phyloP scores from a whole-genome alignment of 331 rosid species.

The Acacia concinna region DNA sequence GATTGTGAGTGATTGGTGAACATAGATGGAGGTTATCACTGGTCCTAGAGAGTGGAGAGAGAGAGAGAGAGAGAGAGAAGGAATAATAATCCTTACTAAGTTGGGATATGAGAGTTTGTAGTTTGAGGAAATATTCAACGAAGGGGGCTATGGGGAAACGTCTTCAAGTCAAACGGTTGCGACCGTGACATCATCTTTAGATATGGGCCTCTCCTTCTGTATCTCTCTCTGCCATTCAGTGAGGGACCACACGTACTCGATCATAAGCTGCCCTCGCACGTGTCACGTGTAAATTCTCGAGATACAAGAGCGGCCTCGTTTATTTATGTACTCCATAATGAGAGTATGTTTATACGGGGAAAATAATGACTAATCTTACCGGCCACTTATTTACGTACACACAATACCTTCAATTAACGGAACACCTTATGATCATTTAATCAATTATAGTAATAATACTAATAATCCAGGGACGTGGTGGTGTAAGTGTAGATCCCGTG shows the following conservation, averaged over 20 bases:
- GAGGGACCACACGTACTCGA: conserved; percentile 34
- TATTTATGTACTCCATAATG: too few relatives aligned
- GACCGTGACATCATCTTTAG: conserved; percentile 62
- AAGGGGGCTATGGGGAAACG: conserved; percentile 43
- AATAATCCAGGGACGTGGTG: too few relatives aligned
- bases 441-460: too few relatives aligned
- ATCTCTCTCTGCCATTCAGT: conserved; percentile 39
- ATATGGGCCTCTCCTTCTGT: conserved; percentile 43
- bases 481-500: not conserved
- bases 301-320: not conserved
- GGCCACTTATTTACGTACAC: not conserved
- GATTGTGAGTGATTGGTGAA: not conserved
- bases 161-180: conserved; percentile 70
- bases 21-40: not conserved
- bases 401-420: too few relatives aligned
- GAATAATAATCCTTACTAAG: not conserved
- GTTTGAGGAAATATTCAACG: conserved; percentile 43
- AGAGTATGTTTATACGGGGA: not conserved
- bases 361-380: not conserved
- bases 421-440: too few relatives aligned
- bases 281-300: conserved; percentile 40
- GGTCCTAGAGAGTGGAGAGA: not conserved
- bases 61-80: too few relatives aligned
- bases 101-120: conserved; percentile 12
- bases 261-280: not conserved